Percentiles rank a stretch among this genome's conserved stretches.
These are phyloP conservation scores for Leccinum broughii DNA, from an alignment of 768 basidiomycete species.

Conservation along the genomic window DNA sequence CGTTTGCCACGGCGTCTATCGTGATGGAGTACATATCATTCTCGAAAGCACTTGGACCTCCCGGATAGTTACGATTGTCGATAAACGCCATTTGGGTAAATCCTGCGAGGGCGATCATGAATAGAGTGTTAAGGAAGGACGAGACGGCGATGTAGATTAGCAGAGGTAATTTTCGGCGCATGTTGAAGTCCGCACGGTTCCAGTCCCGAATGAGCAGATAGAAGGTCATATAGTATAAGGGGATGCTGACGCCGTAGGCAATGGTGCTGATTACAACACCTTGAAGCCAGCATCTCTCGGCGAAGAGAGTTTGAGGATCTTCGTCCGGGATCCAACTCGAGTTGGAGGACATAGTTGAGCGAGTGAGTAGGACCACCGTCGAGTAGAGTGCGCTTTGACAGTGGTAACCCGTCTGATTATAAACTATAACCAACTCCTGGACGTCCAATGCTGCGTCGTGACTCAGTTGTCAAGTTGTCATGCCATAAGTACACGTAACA, in stretches of 20 bases:
- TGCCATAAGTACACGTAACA: neutral
- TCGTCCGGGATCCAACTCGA: neutral
- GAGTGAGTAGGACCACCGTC: neutral
- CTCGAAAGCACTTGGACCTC: neutral
- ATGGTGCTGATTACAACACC: neutral
- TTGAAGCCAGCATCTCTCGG: neutral
- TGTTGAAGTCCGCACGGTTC: neutral
- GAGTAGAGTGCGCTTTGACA: neutral
- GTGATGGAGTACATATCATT: neutral
- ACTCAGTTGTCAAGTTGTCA: neutral
- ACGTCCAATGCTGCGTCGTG: neutral
- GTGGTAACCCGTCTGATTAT: neutral
- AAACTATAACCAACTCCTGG: neutral
- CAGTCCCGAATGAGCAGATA: neutral
- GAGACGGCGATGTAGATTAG: neutral
- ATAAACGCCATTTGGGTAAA: neutral
- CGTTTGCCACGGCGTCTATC: neutral
- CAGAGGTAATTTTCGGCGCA: neutral
- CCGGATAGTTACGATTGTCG: neutral
- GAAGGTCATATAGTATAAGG: neutral
- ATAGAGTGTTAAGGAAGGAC: neutral
- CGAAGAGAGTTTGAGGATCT: neutral
- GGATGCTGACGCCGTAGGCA: neutral
- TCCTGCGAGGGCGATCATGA: neutral
- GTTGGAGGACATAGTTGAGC: neutral